A percentile compares a stretch with the other conserved stretches of the same genome.
Conservation (phyloP, 257 asterid species). For the Solanum rostratum region DNA sequence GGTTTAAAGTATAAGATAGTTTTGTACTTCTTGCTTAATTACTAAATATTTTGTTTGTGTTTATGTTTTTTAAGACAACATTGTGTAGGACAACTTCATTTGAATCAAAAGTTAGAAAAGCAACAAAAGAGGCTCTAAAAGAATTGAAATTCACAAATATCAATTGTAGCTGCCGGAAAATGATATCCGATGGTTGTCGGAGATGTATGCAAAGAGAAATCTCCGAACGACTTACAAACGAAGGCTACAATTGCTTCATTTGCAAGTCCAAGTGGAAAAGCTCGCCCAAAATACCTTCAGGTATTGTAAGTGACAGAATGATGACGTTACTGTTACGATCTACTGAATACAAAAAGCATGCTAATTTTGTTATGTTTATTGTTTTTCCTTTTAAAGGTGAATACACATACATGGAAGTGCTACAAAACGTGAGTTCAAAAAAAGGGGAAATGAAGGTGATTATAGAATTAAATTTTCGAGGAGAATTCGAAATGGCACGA, state of each 20-base stretch:
- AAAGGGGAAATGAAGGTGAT: conserved; percentile 20
- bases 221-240: conserved; percentile 3
- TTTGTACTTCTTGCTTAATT: too few species aligned
- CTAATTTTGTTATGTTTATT: background rate
- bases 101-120: conserved; percentile 16
- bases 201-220: conserved; percentile 11
- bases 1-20: too few species aligned
- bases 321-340: background rate
- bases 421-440: background rate
- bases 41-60: too few species aligned
- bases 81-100: conserved; percentile 15
- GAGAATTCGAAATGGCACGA: conserved; percentile 21
- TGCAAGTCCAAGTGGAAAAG: conserved; percentile 32
- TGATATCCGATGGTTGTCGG: conserved; percentile 9
- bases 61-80: conserved; percentile 7
- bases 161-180: conserved; percentile 21
- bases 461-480: conserved; percentile 23
- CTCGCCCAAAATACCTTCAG: conserved; percentile 13
- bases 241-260: conserved; percentile 17
- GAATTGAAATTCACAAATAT: conserved; percentile 3
- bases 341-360: background rate
- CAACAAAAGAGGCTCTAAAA: conserved; percentile 17
- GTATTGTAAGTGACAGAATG: background rate
- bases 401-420: conserved; percentile 25
- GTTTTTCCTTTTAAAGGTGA: conserved; percentile 12